These are phyloP conservation scores for Triticum monococcum DNA, from an alignment of 176 grass and related monocot genomes.

Conservation along the genomic window DNA sequence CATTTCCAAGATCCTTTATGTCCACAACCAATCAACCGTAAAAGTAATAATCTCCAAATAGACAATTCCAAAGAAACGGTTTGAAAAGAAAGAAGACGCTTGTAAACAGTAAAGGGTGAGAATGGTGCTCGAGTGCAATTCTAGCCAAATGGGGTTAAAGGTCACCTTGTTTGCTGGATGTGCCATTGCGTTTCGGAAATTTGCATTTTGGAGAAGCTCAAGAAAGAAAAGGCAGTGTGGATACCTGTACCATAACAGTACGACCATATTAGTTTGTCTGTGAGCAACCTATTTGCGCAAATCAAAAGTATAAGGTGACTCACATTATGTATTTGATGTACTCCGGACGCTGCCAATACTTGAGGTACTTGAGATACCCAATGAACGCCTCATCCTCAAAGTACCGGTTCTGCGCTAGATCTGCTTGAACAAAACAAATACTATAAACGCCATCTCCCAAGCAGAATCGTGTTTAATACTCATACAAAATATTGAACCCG, in stretches of 20 bases:
- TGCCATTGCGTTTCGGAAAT: slow-evolving; percentile 91
- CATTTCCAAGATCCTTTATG: background rate
- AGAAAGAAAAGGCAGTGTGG: slow-evolving; percentile 99
- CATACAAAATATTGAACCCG: background rate
- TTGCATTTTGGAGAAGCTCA: slow-evolving; percentile 94
- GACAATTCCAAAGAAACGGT: background rate
- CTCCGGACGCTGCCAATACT: slow-evolving; percentile 84
- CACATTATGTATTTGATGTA: slow-evolving; percentile 96
- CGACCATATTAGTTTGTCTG: background rate
- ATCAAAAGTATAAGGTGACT: slow-evolving; percentile 32
- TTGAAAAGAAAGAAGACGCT: background rate
- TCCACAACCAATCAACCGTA: background rate
- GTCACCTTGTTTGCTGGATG: slow-evolving; percentile 96
- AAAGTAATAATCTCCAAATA: slow-evolving; percentile 6
- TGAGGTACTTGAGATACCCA: slow-evolving; percentile 93
- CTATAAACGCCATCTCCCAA: background rate
- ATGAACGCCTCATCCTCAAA: slow-evolving; percentile 95
- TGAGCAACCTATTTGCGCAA: background rate
- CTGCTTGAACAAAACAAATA: slow-evolving; percentile 35
- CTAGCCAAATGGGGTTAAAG: background rate
- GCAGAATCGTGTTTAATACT: background rate
- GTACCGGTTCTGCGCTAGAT: slow-evolving; percentile 96
- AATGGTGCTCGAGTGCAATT: background rate
- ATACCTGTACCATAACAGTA: slow-evolving; percentile 52
- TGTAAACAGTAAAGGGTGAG: background rate